These are phyloP conservation scores for Aureoboletus auriporus DNA, from an alignment of 768 basidiomycete genomes.

Conservation along the genomic window DNA sequence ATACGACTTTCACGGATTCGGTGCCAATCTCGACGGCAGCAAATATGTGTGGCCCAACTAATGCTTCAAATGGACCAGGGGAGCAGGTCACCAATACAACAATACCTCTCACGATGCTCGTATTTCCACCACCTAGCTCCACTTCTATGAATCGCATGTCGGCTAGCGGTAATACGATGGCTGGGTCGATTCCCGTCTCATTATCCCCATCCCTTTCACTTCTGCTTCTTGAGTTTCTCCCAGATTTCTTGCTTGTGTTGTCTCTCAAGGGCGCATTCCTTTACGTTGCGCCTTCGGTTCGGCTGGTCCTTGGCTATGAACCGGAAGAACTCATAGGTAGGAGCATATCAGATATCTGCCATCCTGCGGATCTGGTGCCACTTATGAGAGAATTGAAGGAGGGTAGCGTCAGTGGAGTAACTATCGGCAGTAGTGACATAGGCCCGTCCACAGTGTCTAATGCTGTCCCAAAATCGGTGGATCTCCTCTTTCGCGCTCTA, in stretches of 20 bases:
- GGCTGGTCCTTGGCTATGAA: conserved; percentile 78
- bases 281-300: conserved; percentile 84
- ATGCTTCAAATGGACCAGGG: conserved; percentile 6
- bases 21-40: conserved; percentile 42
- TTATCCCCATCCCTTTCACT: conserved; percentile 32
- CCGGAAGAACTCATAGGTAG: conserved; percentile 80
- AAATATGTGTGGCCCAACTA: conserved; percentile 30
- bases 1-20: conserved; percentile 44
- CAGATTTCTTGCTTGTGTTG: conserved; percentile 88
- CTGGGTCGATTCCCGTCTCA: conserved; percentile 42
- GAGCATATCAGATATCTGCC: conserved; percentile 76
- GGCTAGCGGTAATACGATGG: conserved; percentile 13
- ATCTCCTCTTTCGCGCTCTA: conserved; percentile 80
- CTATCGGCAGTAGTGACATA: conserved; percentile 15
- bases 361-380: conserved; percentile 86
- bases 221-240: conserved; percentile 55
- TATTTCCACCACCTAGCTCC: conserved; percentile 13
- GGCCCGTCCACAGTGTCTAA: conserved; percentile 10
- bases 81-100: conserved; percentile 9
- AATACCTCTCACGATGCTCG: conserved; percentile 19
- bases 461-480: conserved; percentile 53
- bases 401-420: conserved; percentile 19
- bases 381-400: conserved; percentile 92
- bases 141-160: conserved; percentile 14
- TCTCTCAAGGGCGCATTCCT: conserved; percentile 91